phyloP scores from a whole-genome alignment of 1,284 basidiomycete species.

The Moniliophthora roreri region DNA sequence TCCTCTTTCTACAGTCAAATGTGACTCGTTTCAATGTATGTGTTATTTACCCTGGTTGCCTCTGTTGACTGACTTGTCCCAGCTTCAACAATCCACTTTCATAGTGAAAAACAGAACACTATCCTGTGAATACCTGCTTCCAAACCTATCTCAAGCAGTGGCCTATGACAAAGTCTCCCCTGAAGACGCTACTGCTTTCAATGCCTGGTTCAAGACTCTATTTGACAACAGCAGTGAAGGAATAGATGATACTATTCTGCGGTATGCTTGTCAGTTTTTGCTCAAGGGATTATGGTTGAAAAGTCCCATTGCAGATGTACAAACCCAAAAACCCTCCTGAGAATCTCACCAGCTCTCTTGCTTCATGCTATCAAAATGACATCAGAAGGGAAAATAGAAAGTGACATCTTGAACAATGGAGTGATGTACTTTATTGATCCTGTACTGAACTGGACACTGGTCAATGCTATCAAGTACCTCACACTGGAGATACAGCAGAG shows the following conservation, averaged over 20 bases:
- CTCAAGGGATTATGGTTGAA: neutral
- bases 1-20: slow-evolving; percentile 68
- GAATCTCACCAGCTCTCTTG: slow-evolving; percentile 66
- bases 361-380: slow-evolving; percentile 55
- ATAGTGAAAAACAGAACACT: slow-evolving; percentile 44
- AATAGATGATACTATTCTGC: slow-evolving; percentile 76
- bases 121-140: slow-evolving; percentile 50
- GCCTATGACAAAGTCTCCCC: slow-evolving; percentile 40
- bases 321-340: slow-evolving; percentile 62
- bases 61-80: neutral
- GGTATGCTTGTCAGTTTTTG: slow-evolving; percentile 39
- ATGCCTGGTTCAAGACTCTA: slow-evolving; percentile 70
- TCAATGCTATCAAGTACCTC: slow-evolving; percentile 66
- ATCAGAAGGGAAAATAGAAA: slow-evolving; percentile 56
- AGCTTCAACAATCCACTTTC: slow-evolving; percentile 38
- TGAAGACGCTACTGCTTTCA: slow-evolving; percentile 52
- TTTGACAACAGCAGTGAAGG: slow-evolving; percentile 78
- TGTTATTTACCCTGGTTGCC: slow-evolving; percentile 27
- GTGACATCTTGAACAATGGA: slow-evolving; percentile 67
- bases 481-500: slow-evolving; percentile 57
- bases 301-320: slow-evolving; percentile 49
- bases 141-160: slow-evolving; percentile 41
- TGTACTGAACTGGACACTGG: slow-evolving; percentile 76
- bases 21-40: slow-evolving; percentile 66
- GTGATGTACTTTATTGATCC: slow-evolving; percentile 74